Conservation (phyloP, 2,329 filamentous ascomycete species). For the Botryotinia convoluta region DNA sequence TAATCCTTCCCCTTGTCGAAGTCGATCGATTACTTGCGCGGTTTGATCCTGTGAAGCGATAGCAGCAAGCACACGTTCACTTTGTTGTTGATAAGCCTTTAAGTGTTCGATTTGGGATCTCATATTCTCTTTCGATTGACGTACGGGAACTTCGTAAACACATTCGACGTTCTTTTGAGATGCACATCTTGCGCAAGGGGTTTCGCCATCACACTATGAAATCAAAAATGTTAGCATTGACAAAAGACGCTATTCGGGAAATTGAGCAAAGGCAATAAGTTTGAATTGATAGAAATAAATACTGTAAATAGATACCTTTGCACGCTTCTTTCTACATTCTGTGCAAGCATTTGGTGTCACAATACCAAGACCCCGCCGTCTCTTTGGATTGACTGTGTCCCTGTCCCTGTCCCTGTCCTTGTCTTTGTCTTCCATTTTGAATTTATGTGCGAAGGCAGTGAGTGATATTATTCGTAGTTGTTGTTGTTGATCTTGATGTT, state of each 20-base stretch:
- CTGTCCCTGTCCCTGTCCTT: not conserved
- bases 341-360: constrained; percentile 38
- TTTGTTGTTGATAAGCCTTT: constrained; percentile 53
- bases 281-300: not conserved
- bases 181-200: constrained; percentile 50
- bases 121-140: constrained; percentile 62
- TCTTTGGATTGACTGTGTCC: constrained; percentile 29
- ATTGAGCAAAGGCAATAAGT: not conserved
- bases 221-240: not conserved
- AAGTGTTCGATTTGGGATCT: constrained; percentile 58
- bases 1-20: constrained; percentile 54
- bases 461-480: not conserved
- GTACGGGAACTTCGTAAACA: constrained; percentile 60
- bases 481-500: not conserved
- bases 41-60: constrained; percentile 41
- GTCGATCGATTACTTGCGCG: constrained; percentile 50
- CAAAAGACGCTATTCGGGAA: not conserved
- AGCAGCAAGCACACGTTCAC: constrained; percentile 55
- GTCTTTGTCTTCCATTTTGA: constrained; percentile 20
- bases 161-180: constrained; percentile 54
- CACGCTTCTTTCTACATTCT: constrained; percentile 38
- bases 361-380: constrained; percentile 34
- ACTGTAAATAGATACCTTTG: constrained; percentile 30
- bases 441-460: not conserved
- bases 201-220: constrained; percentile 56